phyloP scores from a whole-genome alignment of 202 grass and related monocot species.

The Panicum hallii region DNA sequence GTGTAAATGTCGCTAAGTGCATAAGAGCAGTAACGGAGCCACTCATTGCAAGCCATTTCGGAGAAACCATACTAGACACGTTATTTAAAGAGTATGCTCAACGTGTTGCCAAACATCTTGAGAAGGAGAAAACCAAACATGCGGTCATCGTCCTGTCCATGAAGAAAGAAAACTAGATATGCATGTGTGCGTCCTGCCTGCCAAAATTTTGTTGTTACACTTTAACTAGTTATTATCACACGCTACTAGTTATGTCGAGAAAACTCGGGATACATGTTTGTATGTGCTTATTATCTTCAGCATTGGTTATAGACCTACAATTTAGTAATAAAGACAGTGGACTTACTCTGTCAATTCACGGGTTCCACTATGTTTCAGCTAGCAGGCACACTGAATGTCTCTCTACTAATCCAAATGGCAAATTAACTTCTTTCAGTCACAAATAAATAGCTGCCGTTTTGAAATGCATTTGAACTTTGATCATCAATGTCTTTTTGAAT shows the following conservation, averaged over 20 bases:
- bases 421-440: too few species aligned
- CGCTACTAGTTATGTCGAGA: background rate
- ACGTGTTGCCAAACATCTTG: slow-evolving; percentile 11
- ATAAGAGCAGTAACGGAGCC: slow-evolving; percentile 53
- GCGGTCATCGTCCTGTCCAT: slow-evolving; percentile 3
- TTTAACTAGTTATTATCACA: background rate
- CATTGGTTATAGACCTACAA: too few species aligned
- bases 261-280: background rate
- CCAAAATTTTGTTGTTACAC: background rate
- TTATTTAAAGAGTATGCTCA: slow-evolving; percentile 16
- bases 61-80: slow-evolving; percentile 13
- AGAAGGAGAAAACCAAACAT: background rate
- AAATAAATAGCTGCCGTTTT: too few species aligned
- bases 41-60: slow-evolving; percentile 46
- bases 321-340: too few species aligned
- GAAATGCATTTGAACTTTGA: too few species aligned
- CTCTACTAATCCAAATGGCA: too few species aligned
- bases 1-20: slow-evolving; percentile 7
- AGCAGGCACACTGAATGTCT: too few species aligned
- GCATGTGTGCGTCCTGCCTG: background rate
- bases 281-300: too few species aligned
- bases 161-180: slow-evolving; percentile 21
- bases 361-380: too few species aligned
- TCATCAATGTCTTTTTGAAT: too few species aligned
- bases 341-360: too few species aligned